These are phyloP conservation scores for Emericellopsis terricola DNA, from an alignment of 495 filamentous ascomycete genomes.

Conservation along the genomic window DNA sequence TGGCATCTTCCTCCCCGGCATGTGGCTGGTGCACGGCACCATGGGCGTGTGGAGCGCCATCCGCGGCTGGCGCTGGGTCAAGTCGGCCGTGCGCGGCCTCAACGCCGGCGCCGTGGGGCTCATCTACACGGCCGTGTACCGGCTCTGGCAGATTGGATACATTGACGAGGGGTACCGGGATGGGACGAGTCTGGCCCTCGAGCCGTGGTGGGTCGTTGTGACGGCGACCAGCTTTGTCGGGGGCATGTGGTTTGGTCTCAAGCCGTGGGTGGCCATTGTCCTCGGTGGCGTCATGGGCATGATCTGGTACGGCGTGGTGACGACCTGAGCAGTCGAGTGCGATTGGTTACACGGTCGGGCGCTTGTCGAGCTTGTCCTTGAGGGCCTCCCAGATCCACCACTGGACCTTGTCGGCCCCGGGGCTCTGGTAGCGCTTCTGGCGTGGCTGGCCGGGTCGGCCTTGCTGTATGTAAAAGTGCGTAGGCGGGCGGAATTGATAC, in stretches of 20 bases:
- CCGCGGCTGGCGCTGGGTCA: constrained; percentile 33
- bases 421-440: background rate
- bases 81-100: constrained; percentile 42
- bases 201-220: constrained; percentile 64
- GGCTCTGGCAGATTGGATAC: constrained; percentile 64
- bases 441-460: background rate
- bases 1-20: constrained; percentile 57
- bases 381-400: constrained; percentile 4
- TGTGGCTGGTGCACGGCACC: constrained; percentile 45
- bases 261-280: constrained; percentile 44
- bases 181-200: constrained; percentile 40
- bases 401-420: background rate
- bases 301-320: constrained; percentile 41
- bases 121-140: constrained; percentile 75
- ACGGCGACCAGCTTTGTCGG: constrained; percentile 43
- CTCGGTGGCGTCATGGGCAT: constrained; percentile 47
- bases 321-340: background rate
- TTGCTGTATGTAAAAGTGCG: constrained; percentile 1
- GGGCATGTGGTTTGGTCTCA: constrained; percentile 42
- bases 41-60: constrained; percentile 53
- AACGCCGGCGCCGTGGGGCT: constrained; percentile 65
- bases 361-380: constrained; percentile 1
- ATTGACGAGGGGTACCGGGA: constrained; percentile 32
- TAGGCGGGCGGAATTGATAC: constrained; percentile 1
- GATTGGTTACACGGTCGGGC: background rate